Evolutionary conservation across 139 green algal genomes (phyloP), one percentile per base, ranked within the genome.

Genomic region (Auxenochlorella pyrenoidosa): DNA sequence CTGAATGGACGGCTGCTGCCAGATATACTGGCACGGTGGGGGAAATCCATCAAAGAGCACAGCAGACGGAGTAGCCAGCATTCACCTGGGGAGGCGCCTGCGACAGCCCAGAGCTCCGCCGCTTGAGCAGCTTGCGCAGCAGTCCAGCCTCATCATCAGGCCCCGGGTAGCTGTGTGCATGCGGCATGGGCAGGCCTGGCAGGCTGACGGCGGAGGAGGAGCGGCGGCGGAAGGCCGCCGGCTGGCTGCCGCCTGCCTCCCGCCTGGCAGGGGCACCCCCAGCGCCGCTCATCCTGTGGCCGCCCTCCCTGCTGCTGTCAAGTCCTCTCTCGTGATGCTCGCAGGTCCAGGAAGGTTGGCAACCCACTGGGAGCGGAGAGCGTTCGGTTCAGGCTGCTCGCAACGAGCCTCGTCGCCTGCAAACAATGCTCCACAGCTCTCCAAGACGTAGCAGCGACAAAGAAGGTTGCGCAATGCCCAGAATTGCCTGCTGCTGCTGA

Each of bases 51-150:
- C n/a, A n/a, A n/a, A n/a, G n/a, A n/a, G n/a, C n/a, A n/a, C n/a
- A n/a, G n/a, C n/a, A n/a, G n/a, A n/a, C n/a, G n/a, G n/a, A n/a
- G n/a, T n/a, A n/a, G n/a, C n/a, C n/a, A n/a, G n/a, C n/a, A n/a
- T n/a, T 54, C 54, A 63, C 54, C 54, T 63, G 54, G 10, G 54
- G 54, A 8, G 73, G 73, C 40, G 30, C 24, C 40, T 79, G 73
- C 76, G 58, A 41, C 47, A 36, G 38, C 32, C 78, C 78, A 16
- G 78, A 83, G 18, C 34, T 30, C 18, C 80, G 68, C 21, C 80
- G 60, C 40, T 85, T 85, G 4, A 85, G 63, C 30, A 85, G 63
- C 80, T 85, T 85, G 60, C 63, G 80, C 60, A 85, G 80, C 80
- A 85, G 80, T 24, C 80, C 80, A 0, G 80, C 80, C 30, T 76